These are phyloP conservation scores for Xylariaceae sp. DNA, from an alignment of 2,329 filamentous ascomycete species.

Conservation along the genomic window DNA sequence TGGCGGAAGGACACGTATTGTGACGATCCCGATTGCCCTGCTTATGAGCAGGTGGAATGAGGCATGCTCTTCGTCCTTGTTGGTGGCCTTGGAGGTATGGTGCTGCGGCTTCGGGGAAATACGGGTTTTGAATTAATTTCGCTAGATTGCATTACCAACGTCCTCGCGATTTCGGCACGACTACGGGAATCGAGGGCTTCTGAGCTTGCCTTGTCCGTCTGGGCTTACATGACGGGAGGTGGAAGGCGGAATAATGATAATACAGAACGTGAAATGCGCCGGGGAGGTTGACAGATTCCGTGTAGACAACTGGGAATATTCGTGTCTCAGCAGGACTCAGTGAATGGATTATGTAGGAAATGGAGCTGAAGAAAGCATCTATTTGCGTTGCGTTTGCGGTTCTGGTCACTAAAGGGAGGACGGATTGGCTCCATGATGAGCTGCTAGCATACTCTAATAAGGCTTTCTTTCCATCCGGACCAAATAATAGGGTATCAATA, in stretches of 20 bases:
- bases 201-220: background rate
- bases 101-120: background rate
- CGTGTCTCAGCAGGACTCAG: background rate
- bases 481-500: conserved; percentile 27
- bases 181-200: background rate
- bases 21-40: conserved; percentile 26
- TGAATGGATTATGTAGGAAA: background rate
- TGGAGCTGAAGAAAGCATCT: background rate
- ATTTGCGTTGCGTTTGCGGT: background rate
- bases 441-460: background rate
- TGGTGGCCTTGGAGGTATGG: background rate
- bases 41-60: conserved; percentile 10
- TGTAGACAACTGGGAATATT: background rate
- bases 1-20: conserved; percentile 26
- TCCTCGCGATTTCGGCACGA: background rate
- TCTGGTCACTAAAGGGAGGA: conserved; percentile 5
- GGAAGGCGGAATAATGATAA: background rate
- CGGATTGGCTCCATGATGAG: background rate
- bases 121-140: background rate
- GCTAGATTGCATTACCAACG: background rate
- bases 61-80: background rate
- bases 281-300: background rate
- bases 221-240: background rate
- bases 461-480: conserved; percentile 7
- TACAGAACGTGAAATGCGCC: background rate